phyloP scores from a whole-genome alignment of 768 basidiomycete species.

The Sarcodon sp. region DNA sequence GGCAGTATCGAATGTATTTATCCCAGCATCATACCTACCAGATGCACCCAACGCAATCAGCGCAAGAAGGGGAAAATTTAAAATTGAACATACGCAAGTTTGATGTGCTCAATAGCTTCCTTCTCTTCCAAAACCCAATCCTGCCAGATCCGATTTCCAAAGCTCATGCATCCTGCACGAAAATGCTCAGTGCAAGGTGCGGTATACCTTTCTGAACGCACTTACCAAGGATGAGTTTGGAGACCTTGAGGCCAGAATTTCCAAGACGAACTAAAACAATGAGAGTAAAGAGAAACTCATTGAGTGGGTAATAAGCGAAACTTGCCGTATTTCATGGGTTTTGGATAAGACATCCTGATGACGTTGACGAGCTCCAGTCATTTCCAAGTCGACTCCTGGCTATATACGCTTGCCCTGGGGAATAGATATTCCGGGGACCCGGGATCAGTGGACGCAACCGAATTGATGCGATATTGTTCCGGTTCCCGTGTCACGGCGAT shows the following conservation, averaged over 20 bases:
- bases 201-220: neutral
- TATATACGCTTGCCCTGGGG: too few species aligned
- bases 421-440: too few species aligned
- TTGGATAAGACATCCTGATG: too few species aligned
- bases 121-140: constrained; percentile 25
- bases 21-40: constrained; percentile 22
- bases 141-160: constrained; percentile 17
- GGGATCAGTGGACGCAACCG: too few species aligned
- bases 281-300: neutral
- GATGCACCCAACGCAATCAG: neutral
- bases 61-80: too few species aligned
- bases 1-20: constrained; percentile 24
- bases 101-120: constrained; percentile 24
- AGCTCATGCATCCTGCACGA: constrained; percentile 16
- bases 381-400: too few species aligned
- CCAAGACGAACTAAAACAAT: constrained; percentile 20
- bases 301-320: too few species aligned
- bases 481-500: too few species aligned
- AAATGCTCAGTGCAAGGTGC: neutral
- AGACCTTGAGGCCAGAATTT: constrained; percentile 24
- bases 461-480: too few species aligned
- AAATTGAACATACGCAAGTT: constrained; percentile 18
- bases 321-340: too few species aligned
- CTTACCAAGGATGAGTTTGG: constrained; percentile 21
- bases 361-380: too few species aligned